Base-by-base conservation (phyloP, 1,139 yeast species). In the Wickerhamiella infanticola region DNA sequence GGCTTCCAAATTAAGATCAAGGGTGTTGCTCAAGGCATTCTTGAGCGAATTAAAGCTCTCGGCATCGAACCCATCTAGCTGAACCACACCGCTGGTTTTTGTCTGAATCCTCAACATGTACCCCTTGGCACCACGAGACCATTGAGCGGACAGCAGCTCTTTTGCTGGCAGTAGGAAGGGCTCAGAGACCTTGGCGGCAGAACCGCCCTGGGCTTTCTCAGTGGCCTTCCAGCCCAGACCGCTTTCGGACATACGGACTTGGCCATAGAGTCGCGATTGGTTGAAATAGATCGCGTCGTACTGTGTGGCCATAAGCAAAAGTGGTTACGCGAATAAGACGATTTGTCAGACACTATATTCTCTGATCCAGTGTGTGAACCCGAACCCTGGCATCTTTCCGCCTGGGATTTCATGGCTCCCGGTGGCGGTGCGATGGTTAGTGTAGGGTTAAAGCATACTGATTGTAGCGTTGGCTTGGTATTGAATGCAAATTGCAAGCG, bases 151-250 rank as follows among this genome's bases (percentile, higher is more conserved):
- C 37, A 82, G 73, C 35, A 90, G 69, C 61, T 88, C 95, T 44
- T 84, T 84, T 7, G 86, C 75, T 13, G 96, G 93, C 51, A 93
- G 69, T 50, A 93, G 68, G 56, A 85, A 85, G 18, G 97, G 96
- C 44, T 77, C 79, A 3, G 57, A 50, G 9, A 55, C 54, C 41
- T 72, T 71, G 51, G 72, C 68, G 11, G 76, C 70, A 3, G 79
- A 68, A 24, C 80, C 80, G 39, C 74, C 76, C 44, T 55, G 56
- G 26, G 66, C 57, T 24, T 58, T 51, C 33, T 75, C 69, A 13
- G 72, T 66, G 0, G 86, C 85, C 59, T 88, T 90, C 99, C 99
- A 90, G 43, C 99, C 99, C 40, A 90, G 73, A 43, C 99, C 99
- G 18, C 93, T 79, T 53, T 82, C 90, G 7, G 96, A 95, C 52